Base-by-base conservation (phyloP, 805 yeast genomes). In the Pichia cephalocereana region DNA sequence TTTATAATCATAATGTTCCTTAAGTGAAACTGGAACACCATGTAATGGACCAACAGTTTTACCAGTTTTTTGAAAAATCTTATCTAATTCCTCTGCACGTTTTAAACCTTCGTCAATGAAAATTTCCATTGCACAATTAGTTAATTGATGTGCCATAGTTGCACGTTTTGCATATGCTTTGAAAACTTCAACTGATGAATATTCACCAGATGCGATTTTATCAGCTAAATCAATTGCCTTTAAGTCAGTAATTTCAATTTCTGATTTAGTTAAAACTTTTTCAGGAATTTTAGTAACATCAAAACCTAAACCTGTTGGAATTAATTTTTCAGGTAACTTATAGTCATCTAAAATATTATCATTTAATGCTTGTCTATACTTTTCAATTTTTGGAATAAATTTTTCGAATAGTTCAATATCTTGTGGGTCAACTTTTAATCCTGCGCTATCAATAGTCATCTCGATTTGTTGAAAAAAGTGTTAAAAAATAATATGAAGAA, bases 21-120 rank as follows among this genome's bases (percentile, higher is more conserved):
- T 81, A 47, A 81, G 62, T 1, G 85, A 77, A 44, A 81, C 66
- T 7, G 86, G 85, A 53, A 81, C 61, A 3, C 86, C 86, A 41
- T 82, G 84, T 46, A 80, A 66, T 0, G 83, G 80, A 42, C 81
- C 81, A 27, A 76, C 62, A 0, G 77, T 65, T 45, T 72, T 63
- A 3, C 79, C 78, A 44, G 72, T 68, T 44, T 69, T 66, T 23
- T 59, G 57, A 48, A 63, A 66, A 53, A 71, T 70, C 3, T 74
- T 77, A 64, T 82, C 86, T 48, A 78, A 65, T 54, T 72, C 76
- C 52, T 70, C 51, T 2, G 80, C 80, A 43, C 75, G 64, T 43
- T 64, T 55, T 46, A 76, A 60, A 14, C 79, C 80, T 45, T 75
- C 76, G 31, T 74, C 74, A 39, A 69, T 55, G 51, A 76, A 70